Percentiles rank a stretch among this genome's conserved stretches.
Evolutionary conservation across 2,329 filamentous ascomycete genomes (phyloP).

Genomic region (Podosphaera aphanis): DNA sequence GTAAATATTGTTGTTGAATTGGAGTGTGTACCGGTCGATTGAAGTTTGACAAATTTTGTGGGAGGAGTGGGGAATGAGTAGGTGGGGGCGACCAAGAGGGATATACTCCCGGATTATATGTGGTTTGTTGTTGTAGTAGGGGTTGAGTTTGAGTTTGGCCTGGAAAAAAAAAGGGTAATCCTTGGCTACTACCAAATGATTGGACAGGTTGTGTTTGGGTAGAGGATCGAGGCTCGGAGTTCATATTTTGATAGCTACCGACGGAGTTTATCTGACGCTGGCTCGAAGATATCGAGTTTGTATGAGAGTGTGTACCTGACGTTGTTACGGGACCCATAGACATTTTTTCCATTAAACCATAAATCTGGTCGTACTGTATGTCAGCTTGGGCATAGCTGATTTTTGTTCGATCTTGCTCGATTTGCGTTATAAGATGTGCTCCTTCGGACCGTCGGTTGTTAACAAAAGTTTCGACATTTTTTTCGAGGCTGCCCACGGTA

Average conservation of each 20-base stretch:
- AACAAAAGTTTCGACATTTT: conserved; percentile 94
- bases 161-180: conserved; percentile 15
- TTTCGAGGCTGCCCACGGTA: conserved; percentile 71
- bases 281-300: conserved; percentile 16
- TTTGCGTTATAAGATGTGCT: conserved; percentile 66
- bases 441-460: conserved; percentile 84
- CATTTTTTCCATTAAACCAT: conserved; percentile 86
- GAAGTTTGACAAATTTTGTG: conserved; percentile 11
- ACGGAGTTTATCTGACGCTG: conserved; percentile 24
- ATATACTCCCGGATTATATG: conserved; percentile 19
- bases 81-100: conserved; percentile 34
- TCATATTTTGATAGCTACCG: conserved; percentile 31
- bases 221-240: conserved; percentile 16
- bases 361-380: conserved; percentile 62
- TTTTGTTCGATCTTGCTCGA: conserved; percentile 21
- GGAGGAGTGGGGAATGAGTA: conserved; percentile 24
- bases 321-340: conserved; percentile 45
- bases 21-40: conserved; percentile 11
- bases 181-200: conserved; percentile 5
- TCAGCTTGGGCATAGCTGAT: conserved; percentile 28
- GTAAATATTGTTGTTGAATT: conserved; percentile 23
- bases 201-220: conserved; percentile 13
- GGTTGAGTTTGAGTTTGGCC: conserved; percentile 21
- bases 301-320: conserved; percentile 18
- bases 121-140: conserved; percentile 23